Evolutionary conservation across 2,329 filamentous ascomycete genomes (phyloP), one percentile per base, ranked within the genome.

Genomic region (Nemania sp.): DNA sequence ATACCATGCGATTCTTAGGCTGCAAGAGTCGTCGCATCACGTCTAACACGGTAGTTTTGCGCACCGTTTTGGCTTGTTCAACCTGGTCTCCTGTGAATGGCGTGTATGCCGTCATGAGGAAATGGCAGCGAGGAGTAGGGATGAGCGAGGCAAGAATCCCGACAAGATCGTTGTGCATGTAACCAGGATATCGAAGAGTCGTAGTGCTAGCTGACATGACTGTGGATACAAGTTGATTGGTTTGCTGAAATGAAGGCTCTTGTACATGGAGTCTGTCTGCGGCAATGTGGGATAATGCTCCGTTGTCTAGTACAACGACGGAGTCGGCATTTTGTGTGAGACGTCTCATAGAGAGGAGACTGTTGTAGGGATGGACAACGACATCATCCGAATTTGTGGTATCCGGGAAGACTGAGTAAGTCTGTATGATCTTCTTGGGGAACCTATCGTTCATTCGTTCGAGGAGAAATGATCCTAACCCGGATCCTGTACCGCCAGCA

Each of bases 101-200:
- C 0, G 96, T 99, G 83, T 99, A 99, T 51, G 95, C 93, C 5
- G 96, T 99, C 90, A 98, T 97, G 67, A 99, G 86, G 87, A 99
- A 99, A 83, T 99, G 97, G 79, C 94, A 97, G 74, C 96, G 91
- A 10, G 96, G 97, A 0, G 95, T 99, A 1, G 96, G 96, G 70
- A 99, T 98, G 49, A 99, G 87, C 22, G 94, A 97, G 26, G 97
- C 96, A 66, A 99, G 88, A 75, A 99, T 98, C 80, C 95, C 96
- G 77, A 97, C 94, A 18, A 99, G 90, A 78, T 99, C 96, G 80
- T 99, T 99, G 85, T 99, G 96, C 96, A 99, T 99, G 82, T 99
- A 99, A 45, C 96, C 96, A 1, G 96, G 96, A 79, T 99, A 99
- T 77, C 96, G 89, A 58, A 99, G 89, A 2, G 97, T 98, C 10